Evolutionary conservation across 257 asterid species (phyloP), one percentile per base, ranked within the genome.

Genomic region (Fraxinus americana): DNA sequence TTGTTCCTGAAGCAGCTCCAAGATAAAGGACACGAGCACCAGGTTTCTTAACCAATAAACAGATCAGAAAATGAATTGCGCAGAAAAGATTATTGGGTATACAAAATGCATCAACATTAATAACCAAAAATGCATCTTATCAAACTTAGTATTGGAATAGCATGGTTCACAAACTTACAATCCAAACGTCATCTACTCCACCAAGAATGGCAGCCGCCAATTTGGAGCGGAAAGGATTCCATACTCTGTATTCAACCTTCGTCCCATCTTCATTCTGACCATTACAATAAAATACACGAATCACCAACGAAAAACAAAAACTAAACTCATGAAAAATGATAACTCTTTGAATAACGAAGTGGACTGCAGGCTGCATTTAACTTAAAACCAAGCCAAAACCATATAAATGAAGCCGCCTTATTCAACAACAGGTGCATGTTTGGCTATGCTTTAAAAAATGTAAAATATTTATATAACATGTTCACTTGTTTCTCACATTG

Each of bases 211-310:
- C 96, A 73, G 98, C 99, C 30, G 98, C 99, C 82, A 96, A 83
- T 88, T 96, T 96, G 0, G 98, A 96, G 19, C 99, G 94, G 86
- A 96, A 96, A 16, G 98, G 99, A 71, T 96, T 96, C 99, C 99
- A 96, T 2, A 95, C 97, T 78, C 98, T 86, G 87, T 95, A 95
- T 61, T 95, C 99, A 5, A 82, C 82, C 83, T 93, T 95, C 0
- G 97, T 84, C n/a, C 92, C 94, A 77, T 93, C 99, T 70, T 90
- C 99, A 50, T 87, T 95, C 98, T 95, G 72, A 48, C 4, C 1
- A 63, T 32, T 13, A 39, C 41, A 23, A 4, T 10, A 52, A 68
- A 57, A 8, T 16, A 50, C n/a, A 70, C 1, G 36, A 4, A 9
- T 23, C 19, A 27, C n/a, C 14, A 35, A 19, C 10, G 17, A 16